Evolutionary conservation across 2,329 filamentous ascomycete species (phyloP), one percentile per base, ranked within the genome.

Genomic region (Cordyceps farinosa): DNA sequence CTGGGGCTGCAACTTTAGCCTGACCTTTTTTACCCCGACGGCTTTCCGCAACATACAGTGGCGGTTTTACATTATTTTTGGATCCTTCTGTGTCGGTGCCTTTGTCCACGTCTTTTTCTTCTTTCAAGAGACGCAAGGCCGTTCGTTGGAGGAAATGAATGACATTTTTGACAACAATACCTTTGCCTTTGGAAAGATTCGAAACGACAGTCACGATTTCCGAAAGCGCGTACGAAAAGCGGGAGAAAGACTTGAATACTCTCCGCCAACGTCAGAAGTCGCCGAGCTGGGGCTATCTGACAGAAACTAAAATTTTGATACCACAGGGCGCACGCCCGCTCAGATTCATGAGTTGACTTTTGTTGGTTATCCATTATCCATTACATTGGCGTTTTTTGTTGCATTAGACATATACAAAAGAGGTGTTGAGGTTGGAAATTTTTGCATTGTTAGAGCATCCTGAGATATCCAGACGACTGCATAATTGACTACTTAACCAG

Each of bases 1-100:
- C 57, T 75, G 73, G 73, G 67, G 71, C 34, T 73, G 72, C 66
- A 74, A 75, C 63, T 73, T 71, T 67, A 70, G 66, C 3, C 62
- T 75, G 59, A 72, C 72, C 1, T 73, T 74, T 68, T 72, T 68
- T n/a, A 71, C 73, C 29, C 73, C 73, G 2, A 70, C 71, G 1
- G 69, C 66, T 10, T 72, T 71, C 50, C 67, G 65, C 30, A 70
- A 70, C 51, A 71, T 71, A 53, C 64, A 68, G 47, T 67, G 65
- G 50, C 65, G 65, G 4, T 64, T 68, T 40, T 69, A 69, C 34
- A 61, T 68, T 2, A 65, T 69, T 7, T 69, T 69, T 52, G 67
- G 67, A 3, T 55, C 64, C 2, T 60, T 63, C 44, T 63, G 60
- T 32, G 55, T 52, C 30, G 63, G 48, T 15, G 65, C 63, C 42